Percentiles rank a stretch among this genome's conserved stretches.
These are phyloP conservation scores for Craterostigma plantagineum DNA, from an alignment of 257 asterid species.

Conservation along the genomic window DNA sequence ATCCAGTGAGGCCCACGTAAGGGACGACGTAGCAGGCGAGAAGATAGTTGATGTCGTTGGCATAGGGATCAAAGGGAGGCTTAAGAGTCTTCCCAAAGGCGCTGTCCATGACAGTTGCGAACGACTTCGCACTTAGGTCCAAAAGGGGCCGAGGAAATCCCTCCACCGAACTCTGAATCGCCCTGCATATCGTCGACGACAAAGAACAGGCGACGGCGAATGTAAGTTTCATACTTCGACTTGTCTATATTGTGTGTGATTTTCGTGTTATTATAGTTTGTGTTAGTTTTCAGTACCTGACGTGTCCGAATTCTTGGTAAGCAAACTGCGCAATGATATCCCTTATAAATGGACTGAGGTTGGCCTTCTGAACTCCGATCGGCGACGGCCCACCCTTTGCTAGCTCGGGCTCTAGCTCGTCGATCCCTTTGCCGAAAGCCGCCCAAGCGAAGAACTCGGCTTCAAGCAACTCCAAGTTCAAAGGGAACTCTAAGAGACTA, in stretches of 20 bases:
- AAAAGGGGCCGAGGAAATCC: conserved; percentile 78
- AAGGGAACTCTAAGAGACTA: neutral
- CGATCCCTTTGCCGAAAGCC: neutral
- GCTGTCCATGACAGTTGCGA: conserved; percentile 39
- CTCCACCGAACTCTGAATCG: conserved; percentile 35
- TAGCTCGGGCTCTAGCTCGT: neutral
- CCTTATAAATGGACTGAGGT: neutral
- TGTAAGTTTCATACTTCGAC: too few relatives aligned
- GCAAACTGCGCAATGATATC: conserved; percentile 44
- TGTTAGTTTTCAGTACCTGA: too few relatives aligned
- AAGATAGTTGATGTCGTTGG: conserved; percentile 58
- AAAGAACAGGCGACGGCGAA: too few relatives aligned
- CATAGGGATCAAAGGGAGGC: conserved; percentile 80
- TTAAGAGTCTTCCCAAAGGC: conserved; percentile 29
- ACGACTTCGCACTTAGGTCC: conserved; percentile 33
- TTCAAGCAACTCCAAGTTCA: conserved; percentile 2
- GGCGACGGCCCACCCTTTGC: conserved; percentile 4
- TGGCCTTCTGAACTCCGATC: conserved; percentile 1
- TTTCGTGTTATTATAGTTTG: too few relatives aligned
- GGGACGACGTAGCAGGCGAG: conserved; percentile 66
- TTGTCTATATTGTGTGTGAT: too few relatives aligned
- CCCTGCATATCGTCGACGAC: too few relatives aligned
- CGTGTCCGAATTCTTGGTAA: conserved; percentile 79
- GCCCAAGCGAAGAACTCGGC: conserved; percentile 4
- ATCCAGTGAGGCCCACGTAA: conserved; percentile 83